These are phyloP conservation scores for Solanum clarkiae DNA, from an alignment of 257 asterid species.

Conservation along the genomic window DNA sequence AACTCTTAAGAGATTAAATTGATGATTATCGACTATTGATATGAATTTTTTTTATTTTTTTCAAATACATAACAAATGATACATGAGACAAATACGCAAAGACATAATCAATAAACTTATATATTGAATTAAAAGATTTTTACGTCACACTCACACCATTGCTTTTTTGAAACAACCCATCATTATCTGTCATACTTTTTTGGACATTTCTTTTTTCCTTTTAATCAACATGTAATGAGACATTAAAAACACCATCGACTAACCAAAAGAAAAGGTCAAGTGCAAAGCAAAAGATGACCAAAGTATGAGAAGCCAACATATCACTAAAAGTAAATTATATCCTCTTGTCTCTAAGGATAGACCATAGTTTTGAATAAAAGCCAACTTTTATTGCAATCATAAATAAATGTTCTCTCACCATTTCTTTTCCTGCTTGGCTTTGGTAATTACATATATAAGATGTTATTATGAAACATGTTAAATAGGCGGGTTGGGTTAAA, in stretches of 20 bases:
- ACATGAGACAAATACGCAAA: background rate
- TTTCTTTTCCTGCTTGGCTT: background rate
- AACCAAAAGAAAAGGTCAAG: background rate
- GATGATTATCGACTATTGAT: no score
- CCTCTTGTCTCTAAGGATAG: background rate
- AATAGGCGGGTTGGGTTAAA: no score
- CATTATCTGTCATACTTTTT: background rate
- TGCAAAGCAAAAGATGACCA: background rate
- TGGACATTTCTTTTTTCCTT: background rate
- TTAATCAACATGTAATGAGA: background rate
- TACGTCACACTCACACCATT: background rate
- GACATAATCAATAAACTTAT: background rate
- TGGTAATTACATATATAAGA: background rate
- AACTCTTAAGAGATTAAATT: background rate
- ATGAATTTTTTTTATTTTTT: fast-evolving
- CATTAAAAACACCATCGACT: background rate
- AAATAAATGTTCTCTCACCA: background rate
- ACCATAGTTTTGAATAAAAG: background rate
- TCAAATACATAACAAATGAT: no score
- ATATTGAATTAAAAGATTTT: background rate
- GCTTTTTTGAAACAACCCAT: background rate
- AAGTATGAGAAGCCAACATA: background rate
- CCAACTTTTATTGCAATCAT: background rate
- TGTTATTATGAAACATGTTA: background rate
- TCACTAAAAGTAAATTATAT: background rate